phyloP scores from a whole-genome alignment of 495 filamentous ascomycete genomes.

The Daldinia grandis region DNA sequence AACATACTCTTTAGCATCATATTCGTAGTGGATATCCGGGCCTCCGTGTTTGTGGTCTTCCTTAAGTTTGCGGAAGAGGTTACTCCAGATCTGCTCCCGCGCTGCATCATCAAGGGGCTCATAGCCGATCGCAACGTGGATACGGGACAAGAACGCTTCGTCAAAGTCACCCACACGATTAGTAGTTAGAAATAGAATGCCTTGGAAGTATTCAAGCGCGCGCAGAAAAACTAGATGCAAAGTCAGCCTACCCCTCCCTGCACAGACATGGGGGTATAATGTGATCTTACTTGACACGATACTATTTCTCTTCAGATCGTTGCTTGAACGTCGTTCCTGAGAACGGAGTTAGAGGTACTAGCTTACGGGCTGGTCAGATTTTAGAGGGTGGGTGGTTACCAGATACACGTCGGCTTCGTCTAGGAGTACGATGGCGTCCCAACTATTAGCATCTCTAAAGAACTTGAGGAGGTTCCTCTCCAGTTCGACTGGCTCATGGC shows the following conservation, averaged over 20 bases:
- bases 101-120: not conserved
- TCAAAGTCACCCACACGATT: slow-evolving; percentile 21
- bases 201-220: slow-evolving; percentile 21
- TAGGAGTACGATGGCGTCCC: slow-evolving; percentile 19
- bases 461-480: slow-evolving; percentile 11
- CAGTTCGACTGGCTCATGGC: not conserved
- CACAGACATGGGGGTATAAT: not conserved
- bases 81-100: slow-evolving; percentile 16
- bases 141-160: slow-evolving; percentile 21
- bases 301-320: slow-evolving; percentile 12
- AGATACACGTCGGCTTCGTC: slow-evolving; percentile 21
- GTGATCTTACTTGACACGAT: slow-evolving; percentile 13
- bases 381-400: too few species aligned
- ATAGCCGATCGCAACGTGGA: slow-evolving; percentile 19
- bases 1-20: slow-evolving; percentile 21
- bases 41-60: slow-evolving; percentile 13
- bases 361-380: too few species aligned
- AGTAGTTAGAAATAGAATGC: slow-evolving; percentile 19
- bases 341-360: too few species aligned
- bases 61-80: slow-evolving; percentile 17
- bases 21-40: slow-evolving; percentile 15
- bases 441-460: slow-evolving; percentile 8
- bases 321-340: slow-evolving; percentile 10
- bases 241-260: not conserved
- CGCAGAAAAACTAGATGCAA: slow-evolving; percentile 7